phyloP scores from a whole-genome alignment of 75 land plant genomes.

The Selaginella tamariscina region DNA sequence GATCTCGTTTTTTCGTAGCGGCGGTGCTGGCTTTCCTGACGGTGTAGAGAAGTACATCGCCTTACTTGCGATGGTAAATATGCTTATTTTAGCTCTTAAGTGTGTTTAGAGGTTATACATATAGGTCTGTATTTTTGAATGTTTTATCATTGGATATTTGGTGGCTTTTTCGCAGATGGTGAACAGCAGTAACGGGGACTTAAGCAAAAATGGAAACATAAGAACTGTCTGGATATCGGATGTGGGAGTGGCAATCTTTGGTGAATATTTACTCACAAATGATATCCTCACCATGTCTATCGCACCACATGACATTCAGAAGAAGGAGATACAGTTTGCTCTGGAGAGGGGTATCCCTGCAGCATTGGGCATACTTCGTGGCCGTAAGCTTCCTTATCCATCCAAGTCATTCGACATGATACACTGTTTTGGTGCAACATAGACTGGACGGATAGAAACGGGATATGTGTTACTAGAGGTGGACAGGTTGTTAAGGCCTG shows the following conservation, averaged over 20 bases:
- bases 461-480: constrained; percentile 68
- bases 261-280: constrained; percentile 53
- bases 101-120: too few relatives aligned
- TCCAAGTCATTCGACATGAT: constrained; percentile 68
- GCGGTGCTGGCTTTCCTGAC: constrained; percentile 72
- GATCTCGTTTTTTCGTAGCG: constrained; percentile 81
- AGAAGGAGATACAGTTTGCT: constrained; percentile 84
- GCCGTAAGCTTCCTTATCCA: constrained; percentile 60
- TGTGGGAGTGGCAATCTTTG: constrained; percentile 85
- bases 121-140: too few relatives aligned
- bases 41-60: constrained; percentile 53
- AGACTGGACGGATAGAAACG: too few relatives aligned
- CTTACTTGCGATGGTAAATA: constrained; percentile 3
- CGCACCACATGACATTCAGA: constrained; percentile 86
- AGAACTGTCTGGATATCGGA: constrained; percentile 78
- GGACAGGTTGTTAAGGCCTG: constrained; percentile 48
- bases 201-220: constrained; percentile 44
- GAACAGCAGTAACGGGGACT: constrained; percentile 48
- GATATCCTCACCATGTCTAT: constrained; percentile 76
- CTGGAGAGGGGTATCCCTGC: constrained; percentile 77
- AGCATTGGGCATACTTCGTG: constrained; percentile 60
- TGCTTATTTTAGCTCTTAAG: too few relatives aligned
- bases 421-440: too few relatives aligned
- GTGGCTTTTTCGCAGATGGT: too few relatives aligned
- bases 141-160: too few relatives aligned